Evolutionary conservation across 2,329 filamentous ascomycete species (phyloP).

Genomic region (Zalaria sp.): DNA sequence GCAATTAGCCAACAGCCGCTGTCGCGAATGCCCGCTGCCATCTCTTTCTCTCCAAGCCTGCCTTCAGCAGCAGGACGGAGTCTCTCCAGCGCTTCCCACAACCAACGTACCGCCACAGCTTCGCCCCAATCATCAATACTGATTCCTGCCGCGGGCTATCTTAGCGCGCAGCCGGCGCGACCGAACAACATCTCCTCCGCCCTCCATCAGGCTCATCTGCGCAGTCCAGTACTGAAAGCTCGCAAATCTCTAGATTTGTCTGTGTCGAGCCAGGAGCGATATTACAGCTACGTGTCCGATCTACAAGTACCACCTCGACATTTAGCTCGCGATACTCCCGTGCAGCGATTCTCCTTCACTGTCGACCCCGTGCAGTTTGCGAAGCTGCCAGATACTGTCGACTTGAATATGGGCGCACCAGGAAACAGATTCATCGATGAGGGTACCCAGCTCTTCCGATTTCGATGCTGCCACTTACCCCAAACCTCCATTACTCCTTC

Average conservation of each 20-base stretch:
- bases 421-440: constrained; percentile 25
- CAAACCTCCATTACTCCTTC: constrained; percentile 11
- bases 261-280: not conserved
- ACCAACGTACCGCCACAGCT: too few relatives aligned
- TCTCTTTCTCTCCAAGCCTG: too few relatives aligned
- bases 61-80: too few relatives aligned
- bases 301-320: constrained; percentile 1
- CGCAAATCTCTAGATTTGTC: not conserved
- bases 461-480: constrained; percentile 47
- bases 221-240: constrained; percentile 35
- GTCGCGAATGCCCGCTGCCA: too few relatives aligned
- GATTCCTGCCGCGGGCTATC: too few relatives aligned
- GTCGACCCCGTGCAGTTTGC: constrained; percentile 24
- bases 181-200: constrained; percentile 32
- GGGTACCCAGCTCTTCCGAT: constrained; percentile 48
- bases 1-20: too few relatives aligned
- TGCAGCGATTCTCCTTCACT: constrained; percentile 33
- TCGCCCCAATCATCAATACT: too few relatives aligned
- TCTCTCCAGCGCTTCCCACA: too few relatives aligned
- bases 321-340: constrained; percentile 13
- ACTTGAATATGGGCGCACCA: constrained; percentile 16
- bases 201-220: constrained; percentile 46
- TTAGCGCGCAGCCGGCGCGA: constrained; percentile 15
- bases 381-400: constrained; percentile 19
- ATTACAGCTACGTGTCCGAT: constrained; percentile 1